A percentile compares a stretch with the other conserved stretches of the same genome.
Conservation (phyloP, 441 rosid species). For the Populus tomentosa region DNA sequence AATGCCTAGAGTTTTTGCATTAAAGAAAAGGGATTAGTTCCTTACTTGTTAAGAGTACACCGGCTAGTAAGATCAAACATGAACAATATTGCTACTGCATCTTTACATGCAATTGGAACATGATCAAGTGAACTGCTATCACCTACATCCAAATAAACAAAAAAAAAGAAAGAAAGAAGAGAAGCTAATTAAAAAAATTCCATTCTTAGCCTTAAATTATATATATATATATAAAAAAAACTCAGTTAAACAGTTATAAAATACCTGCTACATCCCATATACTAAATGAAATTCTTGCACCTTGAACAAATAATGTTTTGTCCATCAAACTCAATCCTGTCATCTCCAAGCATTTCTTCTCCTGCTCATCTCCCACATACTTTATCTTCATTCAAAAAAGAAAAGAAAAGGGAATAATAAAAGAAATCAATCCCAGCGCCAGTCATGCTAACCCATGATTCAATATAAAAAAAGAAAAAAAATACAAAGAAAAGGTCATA, state of each 20-base stretch:
- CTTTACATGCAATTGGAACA: conserved; percentile 88
- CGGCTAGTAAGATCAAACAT: conserved; percentile 98
- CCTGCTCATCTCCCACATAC: conserved; percentile 75
- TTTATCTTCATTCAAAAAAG: conserved; percentile 39
- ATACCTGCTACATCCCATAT: conserved; percentile 94
- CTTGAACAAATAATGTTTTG: conserved; percentile 73
- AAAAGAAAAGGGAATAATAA: not conserved
- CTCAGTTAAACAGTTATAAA: not conserved
- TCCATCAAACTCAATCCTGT: conserved; percentile 74
- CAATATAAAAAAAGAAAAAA: not conserved
- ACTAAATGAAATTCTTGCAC: conserved; percentile 74
- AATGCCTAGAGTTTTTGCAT: not conserved
- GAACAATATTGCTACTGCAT: conserved; percentile 81
- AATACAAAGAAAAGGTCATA: not conserved
- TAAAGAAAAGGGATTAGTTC: not conserved
- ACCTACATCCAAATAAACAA: conserved; percentile 34
- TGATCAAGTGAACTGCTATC: conserved; percentile 63
- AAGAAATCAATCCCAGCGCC: not conserved
- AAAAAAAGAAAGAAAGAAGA: not conserved
- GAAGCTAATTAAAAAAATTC: not conserved
- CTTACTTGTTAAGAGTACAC: conserved; percentile 78
- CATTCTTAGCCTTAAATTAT: not conserved
- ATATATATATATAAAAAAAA: not conserved
- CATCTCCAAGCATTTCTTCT: conserved; percentile 57
- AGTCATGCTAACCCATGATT: not conserved